Percentiles rank a stretch among this genome's conserved stretches.
Conservation (phyloP, 2,329 filamentous ascomycete species). For the Epichloe sibirici region DNA sequence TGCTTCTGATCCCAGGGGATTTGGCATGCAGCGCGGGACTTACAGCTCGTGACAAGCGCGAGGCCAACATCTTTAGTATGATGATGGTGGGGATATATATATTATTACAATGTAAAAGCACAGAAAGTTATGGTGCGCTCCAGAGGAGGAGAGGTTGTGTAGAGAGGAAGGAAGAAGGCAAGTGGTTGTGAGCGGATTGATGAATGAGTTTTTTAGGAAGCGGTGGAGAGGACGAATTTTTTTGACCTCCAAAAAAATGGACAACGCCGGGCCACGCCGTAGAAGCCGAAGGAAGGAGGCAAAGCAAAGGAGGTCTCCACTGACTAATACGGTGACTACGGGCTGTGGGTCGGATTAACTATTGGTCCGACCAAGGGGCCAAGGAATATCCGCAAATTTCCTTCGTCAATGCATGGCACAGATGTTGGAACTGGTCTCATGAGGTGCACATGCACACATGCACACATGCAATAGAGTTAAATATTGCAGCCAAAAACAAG, state of each 20-base stretch:
- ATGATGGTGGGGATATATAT: conserved; percentile 23
- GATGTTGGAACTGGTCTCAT: too few relatives aligned
- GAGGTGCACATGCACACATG: too few relatives aligned
- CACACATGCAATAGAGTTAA: too few relatives aligned
- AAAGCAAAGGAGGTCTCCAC: conserved; percentile 13
- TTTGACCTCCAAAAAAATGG: conserved; percentile 23
- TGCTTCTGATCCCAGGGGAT: neutral
- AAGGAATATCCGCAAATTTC: neutral
- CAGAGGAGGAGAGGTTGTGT: conserved; percentile 16
- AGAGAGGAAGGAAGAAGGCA: conserved; percentile 15
- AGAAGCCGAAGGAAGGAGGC: conserved; percentile 32
- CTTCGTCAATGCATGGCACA: neutral
- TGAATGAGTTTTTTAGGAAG: conserved; percentile 13
- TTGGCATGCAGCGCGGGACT: conserved; percentile 19
- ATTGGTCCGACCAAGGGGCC: conserved; percentile 9
- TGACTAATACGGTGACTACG: neutral
- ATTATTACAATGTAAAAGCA: conserved; percentile 19
- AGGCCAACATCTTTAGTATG: conserved; percentile 53
- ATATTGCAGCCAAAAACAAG: too few relatives aligned
- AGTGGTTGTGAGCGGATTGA: conserved; percentile 6
- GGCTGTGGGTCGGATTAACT: conserved; percentile 14
- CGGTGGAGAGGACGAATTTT: conserved; percentile 22
- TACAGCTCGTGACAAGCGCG: conserved; percentile 64
- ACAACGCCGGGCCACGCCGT: conserved; percentile 16
- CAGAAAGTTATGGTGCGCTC: conserved; percentile 20